Conservation (phyloP, 1,139 yeast species). For the Sugiyamaella japonica region DNA sequence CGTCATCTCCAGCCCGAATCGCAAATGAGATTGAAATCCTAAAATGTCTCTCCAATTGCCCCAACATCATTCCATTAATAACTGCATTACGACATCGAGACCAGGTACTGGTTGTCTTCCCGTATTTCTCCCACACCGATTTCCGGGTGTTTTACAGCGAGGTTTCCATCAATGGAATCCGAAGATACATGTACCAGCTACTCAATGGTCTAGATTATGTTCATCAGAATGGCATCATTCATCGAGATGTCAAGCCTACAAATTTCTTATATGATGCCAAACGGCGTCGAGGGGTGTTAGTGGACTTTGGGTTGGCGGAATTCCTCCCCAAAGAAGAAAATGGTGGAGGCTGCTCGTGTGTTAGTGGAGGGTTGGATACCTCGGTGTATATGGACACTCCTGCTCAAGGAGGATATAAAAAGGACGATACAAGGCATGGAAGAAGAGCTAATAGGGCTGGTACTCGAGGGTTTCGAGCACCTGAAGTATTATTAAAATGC, state of each 20-base stretch:
- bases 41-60: conserved; percentile 63
- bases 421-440: conserved; percentile 59
- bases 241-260: conserved; percentile 88
- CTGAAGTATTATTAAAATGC: conserved; percentile 88
- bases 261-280: conserved; percentile 80
- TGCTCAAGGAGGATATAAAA: conserved; percentile 38
- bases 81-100: conserved; percentile 87
- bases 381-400: conserved; percentile 22
- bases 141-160: conserved; percentile 78
- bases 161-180: conserved; percentile 75
- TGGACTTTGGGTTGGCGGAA: conserved; percentile 93
- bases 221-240: conserved; percentile 74
- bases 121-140: conserved; percentile 88
- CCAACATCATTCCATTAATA: conserved; percentile 80
- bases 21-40: conserved; percentile 80
- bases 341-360: conserved; percentile 28
- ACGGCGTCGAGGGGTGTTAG: conserved; percentile 76
- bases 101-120: conserved; percentile 89
- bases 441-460: conserved; percentile 97
- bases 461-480: conserved; percentile 94
- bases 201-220: conserved; percentile 74
- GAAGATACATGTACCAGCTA: conserved; percentile 75
- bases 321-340: conserved; percentile 30
- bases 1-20: conserved; percentile 90
- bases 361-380: conserved; percentile 25